Percentiles rank a stretch among this genome's conserved stretches.
phyloP scores from a whole-genome alignment of 78 protist species.

The Tieghemostelium lacteum region DNA sequence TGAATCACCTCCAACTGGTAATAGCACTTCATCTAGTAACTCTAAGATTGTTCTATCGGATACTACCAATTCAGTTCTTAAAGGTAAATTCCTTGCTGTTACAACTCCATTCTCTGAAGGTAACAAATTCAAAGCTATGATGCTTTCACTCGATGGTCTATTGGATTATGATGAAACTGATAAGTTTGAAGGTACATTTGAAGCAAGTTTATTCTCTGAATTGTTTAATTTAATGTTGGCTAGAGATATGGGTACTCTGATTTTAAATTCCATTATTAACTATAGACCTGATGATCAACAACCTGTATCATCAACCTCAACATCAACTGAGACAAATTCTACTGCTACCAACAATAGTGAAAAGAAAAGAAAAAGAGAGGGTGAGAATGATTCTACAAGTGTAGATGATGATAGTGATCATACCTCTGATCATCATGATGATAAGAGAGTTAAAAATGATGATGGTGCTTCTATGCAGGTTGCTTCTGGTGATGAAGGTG shows the following conservation, averaged over 20 bases:
- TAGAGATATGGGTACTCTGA: slow-evolving; percentile 28
- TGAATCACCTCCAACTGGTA: neutral
- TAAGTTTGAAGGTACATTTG: slow-evolving; percentile 61
- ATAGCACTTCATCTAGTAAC: neutral
- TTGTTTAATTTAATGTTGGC: slow-evolving; percentile 42
- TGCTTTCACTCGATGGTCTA: slow-evolving; percentile 54
- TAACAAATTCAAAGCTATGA: slow-evolving; percentile 26
- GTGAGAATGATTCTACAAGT: neutral
- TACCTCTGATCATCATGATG: neutral
- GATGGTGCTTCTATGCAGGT: neutral
- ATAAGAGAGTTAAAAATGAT: neutral
- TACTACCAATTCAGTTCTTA: neutral
- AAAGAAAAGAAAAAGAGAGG: slow-evolving; percentile 17
- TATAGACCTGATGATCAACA: slow-evolving; percentile 29
- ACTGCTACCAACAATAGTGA: neutral
- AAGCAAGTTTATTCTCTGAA: slow-evolving; percentile 48
- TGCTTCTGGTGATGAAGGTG: neutral
- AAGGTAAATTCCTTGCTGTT: slow-evolving; percentile 5
- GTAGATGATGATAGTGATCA: neutral
- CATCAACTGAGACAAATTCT: neutral
- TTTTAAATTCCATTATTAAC: slow-evolving; percentile 23
- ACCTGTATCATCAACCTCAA: neutral
- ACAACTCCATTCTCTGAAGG: slow-evolving; percentile 34
- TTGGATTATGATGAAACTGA: slow-evolving; percentile 62
- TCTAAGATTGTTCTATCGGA: neutral